These are phyloP conservation scores for Agaricus blazei DNA, from an alignment of 768 basidiomycete genomes.

Conservation along the genomic window DNA sequence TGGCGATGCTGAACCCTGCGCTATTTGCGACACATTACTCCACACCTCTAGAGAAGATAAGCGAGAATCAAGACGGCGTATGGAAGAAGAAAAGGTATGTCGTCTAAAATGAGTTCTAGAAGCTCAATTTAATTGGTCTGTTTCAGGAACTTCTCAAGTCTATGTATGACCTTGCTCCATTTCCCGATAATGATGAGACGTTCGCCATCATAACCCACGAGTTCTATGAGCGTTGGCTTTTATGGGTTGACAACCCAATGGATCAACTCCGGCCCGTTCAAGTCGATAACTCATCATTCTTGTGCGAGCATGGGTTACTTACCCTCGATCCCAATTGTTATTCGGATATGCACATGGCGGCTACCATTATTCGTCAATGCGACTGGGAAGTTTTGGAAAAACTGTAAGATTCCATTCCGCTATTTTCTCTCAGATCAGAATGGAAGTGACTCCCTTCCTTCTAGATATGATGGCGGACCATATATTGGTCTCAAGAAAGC, in stretches of 20 bases:
- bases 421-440: conserved; percentile 8
- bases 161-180: conserved; percentile 53
- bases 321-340: conserved; percentile 60
- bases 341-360: conserved; percentile 52
- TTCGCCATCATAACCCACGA: conserved; percentile 55
- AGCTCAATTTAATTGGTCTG: background rate
- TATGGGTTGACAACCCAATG: conserved; percentile 60
- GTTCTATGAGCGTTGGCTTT: conserved; percentile 65
- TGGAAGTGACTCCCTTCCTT: conserved; percentile 5
- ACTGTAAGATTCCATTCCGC: conserved; percentile 37
- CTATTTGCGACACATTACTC: conserved; percentile 54
- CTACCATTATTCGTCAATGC: conserved; percentile 49
- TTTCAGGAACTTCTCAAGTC: conserved; percentile 56
- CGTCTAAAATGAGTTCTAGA: background rate
- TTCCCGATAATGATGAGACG: conserved; percentile 31
- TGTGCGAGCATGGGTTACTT: conserved; percentile 66
- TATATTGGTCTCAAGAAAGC: conserved; percentile 32
- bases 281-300: conserved; percentile 56
- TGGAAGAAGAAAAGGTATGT: conserved; percentile 75
- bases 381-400: conserved; percentile 63
- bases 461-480: conserved; percentile 55
- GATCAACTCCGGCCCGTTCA: conserved; percentile 51
- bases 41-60: conserved; percentile 58
- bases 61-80: conserved; percentile 54
- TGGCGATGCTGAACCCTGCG: conserved; percentile 48